Evolutionary conservation across 2,329 filamentous ascomycete genomes (phyloP).

Genomic region (Gliomastix tumulicola): DNA sequence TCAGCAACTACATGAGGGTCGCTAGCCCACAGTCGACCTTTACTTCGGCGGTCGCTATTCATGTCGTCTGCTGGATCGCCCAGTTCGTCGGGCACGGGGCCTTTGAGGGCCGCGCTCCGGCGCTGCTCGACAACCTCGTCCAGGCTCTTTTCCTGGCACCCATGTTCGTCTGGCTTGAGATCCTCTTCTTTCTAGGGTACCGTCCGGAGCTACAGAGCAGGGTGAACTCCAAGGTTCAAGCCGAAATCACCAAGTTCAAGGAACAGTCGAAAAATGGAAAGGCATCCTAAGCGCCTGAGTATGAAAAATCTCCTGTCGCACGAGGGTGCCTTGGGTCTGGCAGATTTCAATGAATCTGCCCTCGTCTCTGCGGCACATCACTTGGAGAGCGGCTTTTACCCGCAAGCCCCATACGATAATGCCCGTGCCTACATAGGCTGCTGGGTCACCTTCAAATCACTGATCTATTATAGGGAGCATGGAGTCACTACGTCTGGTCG

Average conservation of each 20-base stretch:
- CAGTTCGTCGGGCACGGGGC: conserved; percentile 90
- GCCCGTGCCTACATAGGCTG: too few relatives aligned
- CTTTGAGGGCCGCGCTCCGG: conserved; percentile 83
- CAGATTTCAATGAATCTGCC: too few relatives aligned
- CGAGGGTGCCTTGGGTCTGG: too few relatives aligned
- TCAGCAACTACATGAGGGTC: conserved; percentile 65
- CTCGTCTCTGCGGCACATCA: too few relatives aligned
- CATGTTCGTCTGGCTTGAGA: conserved; percentile 94
- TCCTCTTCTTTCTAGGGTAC: conserved; percentile 87
- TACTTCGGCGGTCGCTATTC: conserved; percentile 55
- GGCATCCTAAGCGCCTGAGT: conserved; percentile 15
- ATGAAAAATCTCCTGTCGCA: too few relatives aligned
- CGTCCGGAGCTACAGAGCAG: conserved; percentile 78
- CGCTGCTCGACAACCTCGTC: conserved; percentile 81
- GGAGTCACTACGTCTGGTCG: too few relatives aligned
- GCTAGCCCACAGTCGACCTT: conserved; percentile 44
- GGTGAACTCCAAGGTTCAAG: conserved; percentile 67
- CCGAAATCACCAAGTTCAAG: conserved; percentile 71
- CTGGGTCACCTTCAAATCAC: too few relatives aligned
- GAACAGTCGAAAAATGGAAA: conserved; percentile 48
- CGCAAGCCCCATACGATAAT: too few relatives aligned
- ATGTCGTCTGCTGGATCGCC: conserved; percentile 72
- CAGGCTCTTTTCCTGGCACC: conserved; percentile 91
- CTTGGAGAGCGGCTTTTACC: too few relatives aligned
- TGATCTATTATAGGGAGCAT: too few relatives aligned